These are phyloP conservation scores for Trypanosoma platydactyli DNA, from an alignment of 208 protist genomes.

Conservation along the genomic window DNA sequence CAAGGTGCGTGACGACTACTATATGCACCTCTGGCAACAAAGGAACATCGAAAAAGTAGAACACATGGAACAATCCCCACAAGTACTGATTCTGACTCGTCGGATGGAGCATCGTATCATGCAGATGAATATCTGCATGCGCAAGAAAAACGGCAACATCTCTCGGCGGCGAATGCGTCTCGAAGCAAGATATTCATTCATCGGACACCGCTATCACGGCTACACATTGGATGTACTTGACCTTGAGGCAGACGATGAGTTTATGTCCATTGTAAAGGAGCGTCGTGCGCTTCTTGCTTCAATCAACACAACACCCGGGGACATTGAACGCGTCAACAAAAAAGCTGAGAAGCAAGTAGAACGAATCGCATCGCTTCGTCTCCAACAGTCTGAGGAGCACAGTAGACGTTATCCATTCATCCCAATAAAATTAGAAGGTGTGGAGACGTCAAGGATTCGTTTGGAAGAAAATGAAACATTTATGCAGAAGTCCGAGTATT, in stretches of 20 bases:
- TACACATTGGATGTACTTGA: conserved; percentile 43
- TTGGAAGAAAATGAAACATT: conserved; percentile 42
- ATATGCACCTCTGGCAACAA: conserved; percentile 28
- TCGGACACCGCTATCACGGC: conserved; percentile 40
- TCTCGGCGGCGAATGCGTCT: conserved; percentile 34
- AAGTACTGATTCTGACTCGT: conserved; percentile 14
- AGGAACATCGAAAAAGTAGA: conserved; percentile 15
- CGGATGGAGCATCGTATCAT: conserved; percentile 40
- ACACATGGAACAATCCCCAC: conserved; percentile 9
- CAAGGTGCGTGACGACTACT: conserved; percentile 36
- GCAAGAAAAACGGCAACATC: conserved; percentile 36
- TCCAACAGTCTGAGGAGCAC: not conserved
- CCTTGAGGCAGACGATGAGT: conserved; percentile 39
- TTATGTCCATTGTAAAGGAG: conserved; percentile 20
- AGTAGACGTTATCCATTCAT: conserved; percentile 57
- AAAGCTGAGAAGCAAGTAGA: conserved; percentile 10
- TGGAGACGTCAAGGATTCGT: conserved; percentile 48
- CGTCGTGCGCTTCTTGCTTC: conserved; percentile 17
- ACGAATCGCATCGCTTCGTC: conserved; percentile 2
- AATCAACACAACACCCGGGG: not conserved
- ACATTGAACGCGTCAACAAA: conserved; percentile 3
- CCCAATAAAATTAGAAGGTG: conserved; percentile 39
- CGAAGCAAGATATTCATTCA: conserved; percentile 54
- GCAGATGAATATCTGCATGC: conserved; percentile 37
- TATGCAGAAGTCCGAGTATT: conserved; percentile 18